Evolutionary conservation across 768 basidiomycete genomes (phyloP), one percentile per base, ranked within the genome.

Genomic region (Artomyces pyxidatus): DNA sequence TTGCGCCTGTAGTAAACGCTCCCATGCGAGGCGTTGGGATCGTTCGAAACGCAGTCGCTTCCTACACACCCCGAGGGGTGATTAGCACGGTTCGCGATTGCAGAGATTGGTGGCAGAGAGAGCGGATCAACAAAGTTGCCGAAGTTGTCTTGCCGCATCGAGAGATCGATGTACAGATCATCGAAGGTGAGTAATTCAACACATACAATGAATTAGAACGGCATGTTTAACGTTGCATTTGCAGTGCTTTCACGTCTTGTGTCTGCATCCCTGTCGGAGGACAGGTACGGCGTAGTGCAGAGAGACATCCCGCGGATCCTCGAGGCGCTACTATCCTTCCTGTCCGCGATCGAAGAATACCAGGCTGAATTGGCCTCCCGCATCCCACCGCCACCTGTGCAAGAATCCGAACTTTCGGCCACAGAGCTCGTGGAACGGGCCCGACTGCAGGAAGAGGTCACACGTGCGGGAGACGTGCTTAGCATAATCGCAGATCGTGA

Each of bases 231-330:
- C 10, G 45, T 10, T n/a, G 17, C 26, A n/a, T 38, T 21, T 42
- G 4, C 56, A 89, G 88, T 79, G 5, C 69, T 93, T 3, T 76
- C 84, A 1, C 73, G 75, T 42, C 69, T 92, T 7, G 72, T 77
- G 6, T 84, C 81, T 50, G 78, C 82, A 0, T 92, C 90, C 4
- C 67, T 93, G 12, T 70, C 72, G 1, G 91, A 92, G 62, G 90
- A 94, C 66, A 73, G 75, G 17, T 91, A 83, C 59, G 90, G 90
- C 19, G 77, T 83, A 28, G 87, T 91, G 11, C 91, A 93, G 61
- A 73, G 85, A 10, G 91, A 93, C 60, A 87, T 90, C 17, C 85
- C 89, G 0, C 81, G 78, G 51, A 80, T 90, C 25, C 63, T 94
- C 3, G 90, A 94, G 62, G 84, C 85, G 0, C 68, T 92, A 54